A percentile compares a stretch with the other conserved stretches of the same genome.
These are phyloP conservation scores for Xylariaceae sp. DNA, from an alignment of 2,329 filamentous ascomycete genomes.

Conservation along the genomic window DNA sequence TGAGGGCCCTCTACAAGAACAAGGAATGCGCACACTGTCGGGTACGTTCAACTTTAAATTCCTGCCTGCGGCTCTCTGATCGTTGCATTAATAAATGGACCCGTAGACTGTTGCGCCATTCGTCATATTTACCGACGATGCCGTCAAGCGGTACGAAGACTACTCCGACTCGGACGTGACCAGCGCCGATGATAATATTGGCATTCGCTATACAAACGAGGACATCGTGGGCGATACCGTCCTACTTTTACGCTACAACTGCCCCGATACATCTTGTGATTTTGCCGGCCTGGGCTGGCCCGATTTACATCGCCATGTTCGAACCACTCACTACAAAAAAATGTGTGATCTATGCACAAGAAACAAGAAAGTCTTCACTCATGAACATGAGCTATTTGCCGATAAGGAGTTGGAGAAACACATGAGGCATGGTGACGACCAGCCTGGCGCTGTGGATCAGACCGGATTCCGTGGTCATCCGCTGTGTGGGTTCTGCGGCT, in stretches of 20 bases:
- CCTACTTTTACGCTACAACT: slow-evolving; percentile 88
- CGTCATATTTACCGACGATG: slow-evolving; percentile 89
- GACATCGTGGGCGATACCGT: slow-evolving; percentile 91
- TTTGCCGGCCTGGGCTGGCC: slow-evolving; percentile 71
- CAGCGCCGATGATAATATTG: slow-evolving; percentile 77
- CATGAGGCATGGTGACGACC: slow-evolving; percentile 86
- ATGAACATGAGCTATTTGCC: slow-evolving; percentile 92
- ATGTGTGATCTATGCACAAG: slow-evolving; percentile 52
- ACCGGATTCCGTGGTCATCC: slow-evolving; percentile 96
- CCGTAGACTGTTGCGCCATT: slow-evolving; percentile 61
- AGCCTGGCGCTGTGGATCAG: slow-evolving; percentile 83
- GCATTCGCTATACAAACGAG: slow-evolving; percentile 84
- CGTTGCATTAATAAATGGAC: slow-evolving; percentile 4
- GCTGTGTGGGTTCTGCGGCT: slow-evolving; percentile 85
- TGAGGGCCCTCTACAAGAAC: slow-evolving; percentile 92
- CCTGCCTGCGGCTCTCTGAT: background rate
- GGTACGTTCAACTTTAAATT: slow-evolving; percentile 47
- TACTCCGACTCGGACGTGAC: slow-evolving; percentile 70
- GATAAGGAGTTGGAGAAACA: slow-evolving; percentile 77
- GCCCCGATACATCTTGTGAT: slow-evolving; percentile 74
- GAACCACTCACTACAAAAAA: slow-evolving; percentile 74
- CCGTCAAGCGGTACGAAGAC: slow-evolving; percentile 79
- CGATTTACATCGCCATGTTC: slow-evolving; percentile 77
- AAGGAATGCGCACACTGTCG: slow-evolving; percentile 96
- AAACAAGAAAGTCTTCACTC: slow-evolving; percentile 97